Conservation (phyloP, 495 filamentous ascomycete genomes). For the Gamarada debralockiae region DNA sequence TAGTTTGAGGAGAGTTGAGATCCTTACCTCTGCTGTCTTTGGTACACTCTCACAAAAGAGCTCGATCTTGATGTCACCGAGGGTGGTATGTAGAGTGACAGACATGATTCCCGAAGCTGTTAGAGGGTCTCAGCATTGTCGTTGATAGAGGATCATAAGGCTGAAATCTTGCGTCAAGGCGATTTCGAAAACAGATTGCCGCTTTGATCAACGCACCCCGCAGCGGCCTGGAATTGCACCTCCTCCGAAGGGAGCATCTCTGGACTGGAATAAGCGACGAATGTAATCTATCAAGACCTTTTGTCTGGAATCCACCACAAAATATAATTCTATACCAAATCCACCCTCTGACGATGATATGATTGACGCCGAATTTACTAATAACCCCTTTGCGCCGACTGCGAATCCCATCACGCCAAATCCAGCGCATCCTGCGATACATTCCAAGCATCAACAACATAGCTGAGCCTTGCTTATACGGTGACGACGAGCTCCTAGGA, state of each 20-base stretch:
- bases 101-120: conserved; percentile 40
- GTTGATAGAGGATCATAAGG: conserved; percentile 12
- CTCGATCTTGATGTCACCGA: conserved; percentile 92
- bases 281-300: no score
- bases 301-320: no score
- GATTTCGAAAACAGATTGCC: background rate
- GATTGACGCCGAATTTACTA: no score
- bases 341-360: no score
- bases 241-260: no score
- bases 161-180: conserved; percentile 5
- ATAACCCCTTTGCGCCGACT: no score
- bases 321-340: no score
- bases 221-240: no score
- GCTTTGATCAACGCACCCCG: no score
- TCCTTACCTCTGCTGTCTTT: conserved; percentile 71
- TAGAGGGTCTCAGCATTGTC: background rate
- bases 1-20: background rate
- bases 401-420: no score
- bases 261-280: no score
- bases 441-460: conserved; percentile 3
- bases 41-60: conserved; percentile 94
- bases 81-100: conserved; percentile 79
- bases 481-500: conserved; percentile 15
- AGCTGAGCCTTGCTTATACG: conserved; percentile 23
- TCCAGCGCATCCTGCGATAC: background rate